Base-by-base conservation (phyloP, 257 asterid genomes). In the Buddleja alternifolia region DNA sequence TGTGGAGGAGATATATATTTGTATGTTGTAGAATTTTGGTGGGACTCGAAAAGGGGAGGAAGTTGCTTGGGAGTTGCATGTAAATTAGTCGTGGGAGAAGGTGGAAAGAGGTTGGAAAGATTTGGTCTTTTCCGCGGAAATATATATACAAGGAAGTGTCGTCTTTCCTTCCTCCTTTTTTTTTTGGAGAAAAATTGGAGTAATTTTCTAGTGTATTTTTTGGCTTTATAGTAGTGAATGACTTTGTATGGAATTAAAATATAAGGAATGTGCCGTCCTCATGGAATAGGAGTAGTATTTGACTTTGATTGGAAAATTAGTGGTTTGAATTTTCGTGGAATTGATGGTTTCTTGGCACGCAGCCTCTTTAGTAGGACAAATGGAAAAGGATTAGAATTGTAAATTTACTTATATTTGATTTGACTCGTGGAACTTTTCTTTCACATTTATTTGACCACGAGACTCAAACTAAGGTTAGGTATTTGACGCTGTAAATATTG, bases 161-260 rank as follows among this genome's bases (percentile, higher is more conserved):
- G 48, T 59, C 2, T 29, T 29, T 29, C 5, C 5, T 29, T 29
- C 34, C 34, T 29, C 34, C 34, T 29, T 29, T 29, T 29, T 29
- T 29, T 1, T 29, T 29, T 29, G 34, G 41, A 67, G 65, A 25
- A 34, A 29, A 65, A 59, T 62, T 81, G 81, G 73, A 47, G 39
- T 74, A 76, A 36, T 58, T 74, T 63, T 69, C 8, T 72, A n/a
- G n/a, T 68, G 78, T 77, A 41, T 77, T 32, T 32, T 50, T 41
- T 41, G 59, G 73, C n/a, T 64, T 23, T 16, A 34, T 41, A 16
- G 41, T 74, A 46, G 9, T 14, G 48, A 45, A 48, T 60, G 23
- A 63, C n/a, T 24, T 40, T 65, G 71, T 56, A 61, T 65, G 76
- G 64, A 63, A 20, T 64, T 47, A 60, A 59, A 36, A 14, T 54